A percentile compares a stretch with the other conserved stretches of the same genome.
phyloP scores from a whole-genome alignment of 768 basidiomycete species.

The Xerocomus brunneocitrinus region DNA sequence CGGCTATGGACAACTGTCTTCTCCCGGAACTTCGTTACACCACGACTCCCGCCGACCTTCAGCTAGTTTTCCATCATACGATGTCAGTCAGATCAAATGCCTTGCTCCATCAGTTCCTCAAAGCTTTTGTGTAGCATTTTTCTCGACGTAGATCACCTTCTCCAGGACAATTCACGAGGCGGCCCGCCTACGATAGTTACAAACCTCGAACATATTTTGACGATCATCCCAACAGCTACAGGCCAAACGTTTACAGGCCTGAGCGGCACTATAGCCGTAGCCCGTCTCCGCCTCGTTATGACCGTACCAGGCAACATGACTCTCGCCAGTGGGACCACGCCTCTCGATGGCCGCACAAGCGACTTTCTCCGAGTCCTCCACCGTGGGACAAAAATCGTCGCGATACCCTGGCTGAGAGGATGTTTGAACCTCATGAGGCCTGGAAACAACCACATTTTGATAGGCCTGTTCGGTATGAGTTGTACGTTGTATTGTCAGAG shows the following conservation, averaged over 20 bases:
- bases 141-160: slow-evolving; percentile 47
- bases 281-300: slow-evolving; percentile 52
- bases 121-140: slow-evolving; percentile 21
- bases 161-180: slow-evolving; percentile 42
- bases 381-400: slow-evolving; percentile 31
- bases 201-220: slow-evolving; percentile 40
- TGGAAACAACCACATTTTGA: slow-evolving; percentile 63
- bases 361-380: slow-evolving; percentile 35
- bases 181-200: slow-evolving; percentile 50
- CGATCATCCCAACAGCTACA: slow-evolving; percentile 40
- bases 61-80: slow-evolving; percentile 23
- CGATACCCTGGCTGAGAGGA: slow-evolving; percentile 44
- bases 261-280: slow-evolving; percentile 39
- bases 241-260: slow-evolving; percentile 37
- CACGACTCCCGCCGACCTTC: slow-evolving; percentile 28
- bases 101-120: slow-evolving; percentile 15
- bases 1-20: slow-evolving; percentile 25
- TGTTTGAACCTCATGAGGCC: slow-evolving; percentile 68
- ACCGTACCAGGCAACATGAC: slow-evolving; percentile 37
- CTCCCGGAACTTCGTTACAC: slow-evolving; percentile 20
- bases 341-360: slow-evolving; percentile 43
- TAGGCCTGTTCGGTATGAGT: slow-evolving; percentile 37
- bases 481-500: slow-evolving; percentile 32
- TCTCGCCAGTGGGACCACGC: slow-evolving; percentile 45
- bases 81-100: slow-evolving; percentile 30